Percentiles rank a stretch among this genome's conserved stretches.
Evolutionary conservation across 495 filamentous ascomycete species (phyloP).

Genomic region (Hyaloscypha finlandica): DNA sequence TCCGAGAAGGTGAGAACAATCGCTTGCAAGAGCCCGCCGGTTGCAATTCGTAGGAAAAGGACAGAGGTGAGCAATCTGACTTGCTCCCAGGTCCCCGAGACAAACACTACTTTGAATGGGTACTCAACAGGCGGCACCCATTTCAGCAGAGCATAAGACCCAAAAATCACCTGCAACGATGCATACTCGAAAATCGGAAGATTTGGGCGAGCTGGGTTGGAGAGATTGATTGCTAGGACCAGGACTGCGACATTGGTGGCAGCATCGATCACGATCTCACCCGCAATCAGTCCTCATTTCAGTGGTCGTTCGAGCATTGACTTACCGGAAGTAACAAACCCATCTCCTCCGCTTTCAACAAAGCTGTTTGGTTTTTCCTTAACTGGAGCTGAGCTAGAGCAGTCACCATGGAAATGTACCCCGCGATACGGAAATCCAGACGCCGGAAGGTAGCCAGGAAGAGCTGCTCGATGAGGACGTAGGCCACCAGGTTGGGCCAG

Average conservation of each 20-base stretch:
- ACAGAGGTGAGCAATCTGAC: not conserved
- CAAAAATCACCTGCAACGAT: not conserved
- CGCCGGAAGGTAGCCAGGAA: not conserved
- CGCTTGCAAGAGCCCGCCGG: not conserved
- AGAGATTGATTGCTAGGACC: not conserved
- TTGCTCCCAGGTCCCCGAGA: not conserved
- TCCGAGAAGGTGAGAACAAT: not conserved
- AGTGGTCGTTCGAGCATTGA: too few species aligned
- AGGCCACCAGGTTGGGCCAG: not conserved
- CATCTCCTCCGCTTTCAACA: not conserved
- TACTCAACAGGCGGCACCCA: not conserved
- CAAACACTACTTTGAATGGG: not conserved
- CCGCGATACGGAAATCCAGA: not conserved
- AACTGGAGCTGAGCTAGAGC: not conserved
- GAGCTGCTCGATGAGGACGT: not conserved
- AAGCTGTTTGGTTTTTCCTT: not conserved
- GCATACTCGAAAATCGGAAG: not conserved
- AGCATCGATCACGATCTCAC: not conserved
- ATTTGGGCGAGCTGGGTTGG: not conserved
- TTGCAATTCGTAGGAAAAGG: not conserved
- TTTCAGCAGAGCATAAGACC: not conserved
- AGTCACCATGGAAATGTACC: not conserved
- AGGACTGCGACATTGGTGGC: not conserved
- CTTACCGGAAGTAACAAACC: not conserved
- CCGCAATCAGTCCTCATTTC: not conserved